phyloP scores from a whole-genome alignment of 306 rosid genomes.

The Quercus engelmannii region DNA sequence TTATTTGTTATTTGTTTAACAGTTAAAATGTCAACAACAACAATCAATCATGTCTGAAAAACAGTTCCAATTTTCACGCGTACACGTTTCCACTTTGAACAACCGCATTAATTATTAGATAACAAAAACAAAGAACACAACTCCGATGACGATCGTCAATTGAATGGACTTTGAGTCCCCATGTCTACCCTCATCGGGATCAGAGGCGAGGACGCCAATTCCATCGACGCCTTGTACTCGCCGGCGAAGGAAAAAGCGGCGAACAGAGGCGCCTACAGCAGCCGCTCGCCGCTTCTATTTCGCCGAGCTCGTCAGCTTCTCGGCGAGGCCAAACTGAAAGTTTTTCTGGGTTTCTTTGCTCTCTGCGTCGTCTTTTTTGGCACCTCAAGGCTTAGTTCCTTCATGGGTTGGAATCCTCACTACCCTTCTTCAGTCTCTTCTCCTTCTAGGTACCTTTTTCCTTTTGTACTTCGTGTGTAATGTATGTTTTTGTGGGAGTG shows the following conservation, averaged over 20 bases:
- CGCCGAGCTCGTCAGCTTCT: slow-evolving; percentile 35
- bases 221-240: slow-evolving; percentile 33
- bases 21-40: too few species aligned
- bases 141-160: not conserved
- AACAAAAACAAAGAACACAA: not conserved
- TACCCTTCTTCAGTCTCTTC: slow-evolving; percentile 35
- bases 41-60: too few species aligned
- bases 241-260: slow-evolving; percentile 61
- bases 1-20: too few species aligned
- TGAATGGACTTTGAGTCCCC: slow-evolving; percentile 16
- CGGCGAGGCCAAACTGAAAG: slow-evolving; percentile 33
- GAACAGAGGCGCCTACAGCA: slow-evolving; percentile 24
- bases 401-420: slow-evolving; percentile 51
- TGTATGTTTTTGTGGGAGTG: not conserved
- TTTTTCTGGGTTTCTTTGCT: slow-evolving; percentile 16
- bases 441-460: slow-evolving; percentile 29
- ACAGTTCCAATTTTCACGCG: too few species aligned
- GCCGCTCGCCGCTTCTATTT: slow-evolving; percentile 21
- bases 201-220: slow-evolving; percentile 10
- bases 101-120: too few species aligned
- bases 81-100: too few species aligned
- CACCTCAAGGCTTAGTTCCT: slow-evolving; percentile 33
- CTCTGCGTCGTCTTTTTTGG: slow-evolving; percentile 25
- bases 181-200: slow-evolving; percentile 35
- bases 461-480: not conserved